Evolutionary conservation across 768 basidiomycete genomes (phyloP), one percentile per base, ranked within the genome.

Genomic region (Auriscalpium orientale): DNA sequence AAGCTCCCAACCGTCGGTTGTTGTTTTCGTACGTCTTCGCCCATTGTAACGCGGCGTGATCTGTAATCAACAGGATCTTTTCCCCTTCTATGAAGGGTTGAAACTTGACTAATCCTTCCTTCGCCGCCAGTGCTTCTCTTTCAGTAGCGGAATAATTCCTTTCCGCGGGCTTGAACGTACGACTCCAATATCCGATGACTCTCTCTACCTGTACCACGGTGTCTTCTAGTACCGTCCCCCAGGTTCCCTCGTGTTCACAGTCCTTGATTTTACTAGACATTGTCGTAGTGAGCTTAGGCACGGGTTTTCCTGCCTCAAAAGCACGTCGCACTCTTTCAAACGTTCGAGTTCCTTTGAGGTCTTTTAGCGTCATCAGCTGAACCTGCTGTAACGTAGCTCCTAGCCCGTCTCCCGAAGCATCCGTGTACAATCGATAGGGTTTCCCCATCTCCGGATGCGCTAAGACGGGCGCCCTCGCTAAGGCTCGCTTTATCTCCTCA

Each of bases 71-170:
- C 4, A 66, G 28, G 15, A 73, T 61, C 1, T 57, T 44, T 60
- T 70, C 69, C 1, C 72, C 74, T 64, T 76, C 70, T 2, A 75
- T 64, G 58, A 65, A 69, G 0, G 70, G 66, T 54, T 71, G 71
- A 43, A 72, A 74, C 52, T 70, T 70, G 10, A 74, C 65, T 0
- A 75, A 54, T 7, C 62, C 70, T 62, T 76, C 72, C 45, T 75
- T 74, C 3, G 68, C 49, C 0, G 68, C 72, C 43, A 76, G 54
- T 0, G 74, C 75, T 61, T 76, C 72, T 28, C 68, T 16, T 62
- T 76, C 72, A 0, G 74, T 76, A 0, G 68, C 63, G 0, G 72
- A 72, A 46, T 76, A 76, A 56, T 62, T 43, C 65, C 67, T 20
- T 54, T 28, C 40, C 40, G 40, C 40, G 4, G 40, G 40, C 45